Base-by-base conservation (phyloP, 306 rosid genomes). In the Sindora glabra region DNA sequence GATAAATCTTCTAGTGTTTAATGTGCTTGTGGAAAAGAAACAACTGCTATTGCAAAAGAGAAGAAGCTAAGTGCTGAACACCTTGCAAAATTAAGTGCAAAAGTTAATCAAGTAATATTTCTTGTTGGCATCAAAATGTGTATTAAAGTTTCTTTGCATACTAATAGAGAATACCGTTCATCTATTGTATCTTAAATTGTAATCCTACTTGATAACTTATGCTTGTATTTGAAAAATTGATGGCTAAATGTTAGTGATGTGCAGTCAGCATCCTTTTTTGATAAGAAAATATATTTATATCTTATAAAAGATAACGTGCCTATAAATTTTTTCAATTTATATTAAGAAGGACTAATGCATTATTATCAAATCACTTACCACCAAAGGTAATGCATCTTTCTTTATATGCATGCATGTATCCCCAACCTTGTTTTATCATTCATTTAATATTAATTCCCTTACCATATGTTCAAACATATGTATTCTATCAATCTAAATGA, bases 1-100 rank as follows among this genome's bases (percentile, higher is more conserved):
- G n/a, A n/a, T n/a, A n/a, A n/a, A n/a, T n/a, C n/a, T n/a, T n/a
- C n/a, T n/a, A n/a, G n/a, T n/a, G n/a, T n/a, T n/a, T n/a, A n/a
- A n/a, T n/a, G n/a, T n/a, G n/a, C n/a, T 54, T 76, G 88, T 36
- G 98, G 98, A 75, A 89, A 96, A 76, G 98, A 91, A 81, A 96
- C 98, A 48, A 73, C 79, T 65, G 84, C 92, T 49, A 68, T 77
- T 21, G 73, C 74, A 45, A 92, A 85, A 72, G 96, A 88, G 73
- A 88, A 82, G 90, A 88, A 72, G 78, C 81, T 91, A 50, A 80
- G 98, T 48, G 74, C 69, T 58, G 88, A 88, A 63, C 96, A 95
- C 51, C 74, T 92, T 26, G 60, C 85, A 24, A 96, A 88, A 77
- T 73, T 91, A 78, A 91, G 98, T 76, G 83, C 70, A 40, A 78